A percentile compares a stretch with the other conserved stretches of the same genome.
These are phyloP conservation scores for Trypanosoma scelopori DNA, from an alignment of 208 protist genomes.

Conservation along the genomic window DNA sequence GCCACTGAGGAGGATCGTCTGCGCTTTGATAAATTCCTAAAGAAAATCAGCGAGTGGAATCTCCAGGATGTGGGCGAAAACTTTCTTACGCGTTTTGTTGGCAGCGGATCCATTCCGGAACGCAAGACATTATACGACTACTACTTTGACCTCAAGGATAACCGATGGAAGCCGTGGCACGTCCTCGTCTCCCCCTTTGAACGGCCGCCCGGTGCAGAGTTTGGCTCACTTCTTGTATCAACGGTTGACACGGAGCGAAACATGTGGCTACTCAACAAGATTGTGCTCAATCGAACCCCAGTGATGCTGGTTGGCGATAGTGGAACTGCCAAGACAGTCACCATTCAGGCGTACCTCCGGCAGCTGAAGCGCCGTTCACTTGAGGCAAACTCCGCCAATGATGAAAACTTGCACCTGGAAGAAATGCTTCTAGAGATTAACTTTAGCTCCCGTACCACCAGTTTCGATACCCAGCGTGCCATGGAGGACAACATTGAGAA, in stretches of 20 bases:
- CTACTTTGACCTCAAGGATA: conserved; percentile 94
- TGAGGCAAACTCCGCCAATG: conserved; percentile 21
- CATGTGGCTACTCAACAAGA: conserved; percentile 95
- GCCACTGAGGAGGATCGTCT: conserved; percentile 65
- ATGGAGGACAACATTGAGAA: conserved; percentile 98
- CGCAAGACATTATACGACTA: conserved; percentile 97
- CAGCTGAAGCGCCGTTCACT: conserved; percentile 80
- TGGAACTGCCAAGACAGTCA: conserved; percentile 99
- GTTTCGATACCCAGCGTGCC: conserved; percentile 94
- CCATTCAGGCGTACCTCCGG: conserved; percentile 94
- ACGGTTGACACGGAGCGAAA: conserved; percentile 98
- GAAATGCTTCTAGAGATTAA: conserved; percentile 96
- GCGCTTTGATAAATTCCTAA: conserved; percentile 96
- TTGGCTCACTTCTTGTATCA: conserved; percentile 97
- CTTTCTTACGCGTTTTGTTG: conserved; percentile 89
- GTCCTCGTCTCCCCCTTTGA: conserved; percentile 92
- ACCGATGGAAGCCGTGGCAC: conserved; percentile 96
- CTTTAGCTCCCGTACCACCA: conserved; percentile 96
- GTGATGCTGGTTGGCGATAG: conserved; percentile 97
- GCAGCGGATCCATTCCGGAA: conserved; percentile 88
- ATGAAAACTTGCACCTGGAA: conserved; percentile 82
- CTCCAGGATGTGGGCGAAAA: conserved; percentile 92
- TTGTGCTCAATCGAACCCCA: conserved; percentile 90
- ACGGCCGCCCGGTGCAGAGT: conserved; percentile 83
- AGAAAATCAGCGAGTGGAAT: conserved; percentile 91